Percentiles rank a stretch among this genome's conserved stretches.
These are phyloP conservation scores for Carex arenaria DNA, from an alignment of 202 grass and related monocot species.

Conservation along the genomic window DNA sequence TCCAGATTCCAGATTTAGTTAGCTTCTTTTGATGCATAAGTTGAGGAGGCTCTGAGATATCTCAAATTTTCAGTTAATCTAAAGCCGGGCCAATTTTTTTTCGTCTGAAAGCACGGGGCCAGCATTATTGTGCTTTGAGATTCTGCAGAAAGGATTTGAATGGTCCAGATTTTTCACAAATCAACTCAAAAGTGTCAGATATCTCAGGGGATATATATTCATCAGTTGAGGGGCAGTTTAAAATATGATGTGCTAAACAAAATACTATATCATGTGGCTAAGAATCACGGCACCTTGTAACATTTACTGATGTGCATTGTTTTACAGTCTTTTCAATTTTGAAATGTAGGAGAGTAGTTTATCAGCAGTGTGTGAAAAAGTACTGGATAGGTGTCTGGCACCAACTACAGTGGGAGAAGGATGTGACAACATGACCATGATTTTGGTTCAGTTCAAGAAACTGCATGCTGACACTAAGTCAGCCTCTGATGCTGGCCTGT, in stretches of 20 bases:
- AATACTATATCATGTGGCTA: not conserved
- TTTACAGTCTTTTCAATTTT: not conserved
- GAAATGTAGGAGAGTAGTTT: conserved; percentile 57
- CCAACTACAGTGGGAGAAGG: conserved; percentile 70
- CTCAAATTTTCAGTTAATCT: too few relatives aligned
- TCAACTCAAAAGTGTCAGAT: too few relatives aligned
- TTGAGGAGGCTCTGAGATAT: not conserved
- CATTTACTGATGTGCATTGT: conserved; percentile 4
- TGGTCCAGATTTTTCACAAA: too few relatives aligned
- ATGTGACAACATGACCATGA: conserved; percentile 99
- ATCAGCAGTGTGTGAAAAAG: conserved; percentile 79
- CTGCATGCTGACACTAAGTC: conserved; percentile 27
- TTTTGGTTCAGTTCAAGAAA: conserved; percentile 92
- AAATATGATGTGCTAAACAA: not conserved
- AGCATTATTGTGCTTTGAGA: too few relatives aligned
- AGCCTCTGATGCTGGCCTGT: conserved; percentile 24
- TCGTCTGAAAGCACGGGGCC: too few relatives aligned
- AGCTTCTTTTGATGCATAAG: not conserved
- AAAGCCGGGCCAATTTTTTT: too few relatives aligned
- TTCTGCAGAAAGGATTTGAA: too few relatives aligned
- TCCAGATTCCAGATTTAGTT: not conserved
- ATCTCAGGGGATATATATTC: too few relatives aligned
- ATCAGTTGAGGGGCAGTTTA: not conserved
- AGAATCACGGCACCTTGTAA: not conserved
- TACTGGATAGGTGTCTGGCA: conserved; percentile 87